Base-by-base conservation (phyloP, 768 basidiomycete genomes). In the Hygrophorus pudorinus region DNA sequence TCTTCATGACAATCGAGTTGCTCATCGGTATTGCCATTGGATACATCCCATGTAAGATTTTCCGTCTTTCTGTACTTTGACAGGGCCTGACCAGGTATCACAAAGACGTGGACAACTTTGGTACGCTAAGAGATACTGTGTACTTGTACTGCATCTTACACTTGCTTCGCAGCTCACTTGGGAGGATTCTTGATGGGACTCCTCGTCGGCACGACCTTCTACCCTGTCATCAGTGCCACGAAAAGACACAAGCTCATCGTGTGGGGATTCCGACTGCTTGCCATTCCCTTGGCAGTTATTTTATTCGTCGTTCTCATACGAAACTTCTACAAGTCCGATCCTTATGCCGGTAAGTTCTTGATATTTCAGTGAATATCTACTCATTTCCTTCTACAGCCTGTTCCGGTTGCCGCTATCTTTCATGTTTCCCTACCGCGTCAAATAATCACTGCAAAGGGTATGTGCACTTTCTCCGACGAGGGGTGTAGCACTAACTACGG, bases 241-340 rank as follows among this genome's bases (percentile, higher is more conserved):
- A 83, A 71, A 44, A 71, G 81, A 16, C 91, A 92, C 56, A 73
- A 72, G 42, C 57, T 71, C 14, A 72, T 88, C 37, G 77, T 84
- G 58, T 89, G 85, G 80, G 65, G 52, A 31, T 76, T 85, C 57
- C 78, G 93, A 46, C 53, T 86, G 24, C 60, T 75, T 24, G 87
- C 89, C 1, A 69, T 90, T 34, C 84, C 87, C 2, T 49, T 94
- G 27, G 76, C 82, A 2, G 58, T 94, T 21, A 63, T 94, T 20
- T 70, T 94, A 16, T 97, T 81, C 51, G 82, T 93, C 29, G 70
- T 93, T 11, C 71, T 98, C 37, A 73, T 73, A 29, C 70, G 80
- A 48, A 98, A 98, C 61, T 98, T 98, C 59, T 96, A 93, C 59
- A 90, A 78, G 1, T 78, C 76, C 35, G 73, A 96, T 59, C 88